A percentile compares a stretch with the other conserved stretches of the same genome.
phyloP scores from a whole-genome alignment of 805 yeast species.

The Kazachstania martiniae region DNA sequence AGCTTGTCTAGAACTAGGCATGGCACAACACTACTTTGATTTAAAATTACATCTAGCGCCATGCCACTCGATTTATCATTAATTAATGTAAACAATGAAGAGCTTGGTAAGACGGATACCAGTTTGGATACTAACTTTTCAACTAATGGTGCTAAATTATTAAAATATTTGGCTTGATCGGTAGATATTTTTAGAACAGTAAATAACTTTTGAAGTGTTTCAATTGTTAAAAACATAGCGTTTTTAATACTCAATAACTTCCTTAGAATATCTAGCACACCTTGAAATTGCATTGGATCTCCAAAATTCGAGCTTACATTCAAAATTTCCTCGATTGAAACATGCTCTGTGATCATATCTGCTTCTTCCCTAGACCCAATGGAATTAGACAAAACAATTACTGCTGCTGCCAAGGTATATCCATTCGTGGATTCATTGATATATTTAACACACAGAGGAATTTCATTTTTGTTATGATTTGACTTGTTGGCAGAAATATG shows the following conservation, averaged over 20 bases:
- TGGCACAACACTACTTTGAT: constrained; percentile 15
- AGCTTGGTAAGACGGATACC: constrained; percentile 20
- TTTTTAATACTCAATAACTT: constrained; percentile 18
- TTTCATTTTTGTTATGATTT: constrained; percentile 14
- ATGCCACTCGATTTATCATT: background rate
- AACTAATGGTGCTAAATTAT: constrained; percentile 15
- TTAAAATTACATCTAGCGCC: constrained; percentile 5
- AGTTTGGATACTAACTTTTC: constrained; percentile 18
- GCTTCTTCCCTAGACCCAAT: constrained; percentile 15
- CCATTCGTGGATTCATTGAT: constrained; percentile 9
- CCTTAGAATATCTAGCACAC: constrained; percentile 20
- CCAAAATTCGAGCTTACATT: constrained; percentile 6
- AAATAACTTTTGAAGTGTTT: constrained; percentile 7
- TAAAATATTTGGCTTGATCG: constrained; percentile 20
- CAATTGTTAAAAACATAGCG: constrained; percentile 12
- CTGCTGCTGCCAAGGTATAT: constrained; percentile 18
- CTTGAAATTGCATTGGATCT: constrained; percentile 27
- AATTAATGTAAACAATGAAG: constrained; percentile 7
- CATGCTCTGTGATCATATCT: constrained; percentile 6
- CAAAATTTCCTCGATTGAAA: constrained; percentile 11
- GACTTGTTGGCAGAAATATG: constrained; percentile 19
- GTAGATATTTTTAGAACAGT: constrained; percentile 12
- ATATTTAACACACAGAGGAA: constrained; percentile 7
- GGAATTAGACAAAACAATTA: constrained; percentile 21
- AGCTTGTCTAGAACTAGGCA: constrained; percentile 24